Conservation (phyloP, 73 alveolate species). For the Durusdinium trenchii region DNA sequence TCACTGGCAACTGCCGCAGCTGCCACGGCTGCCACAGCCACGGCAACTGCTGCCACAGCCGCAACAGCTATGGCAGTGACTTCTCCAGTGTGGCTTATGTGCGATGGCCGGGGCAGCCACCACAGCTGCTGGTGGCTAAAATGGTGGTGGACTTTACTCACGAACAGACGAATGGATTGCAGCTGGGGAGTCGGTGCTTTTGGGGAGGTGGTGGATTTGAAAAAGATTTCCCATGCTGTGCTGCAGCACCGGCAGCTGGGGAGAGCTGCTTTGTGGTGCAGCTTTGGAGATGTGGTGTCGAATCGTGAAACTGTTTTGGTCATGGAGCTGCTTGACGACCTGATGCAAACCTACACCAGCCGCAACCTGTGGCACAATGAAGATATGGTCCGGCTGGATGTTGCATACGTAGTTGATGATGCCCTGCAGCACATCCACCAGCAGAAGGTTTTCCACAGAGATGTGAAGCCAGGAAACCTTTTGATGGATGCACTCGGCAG, state of each 20-base stretch:
- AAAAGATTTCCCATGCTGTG: constrained; percentile 28
- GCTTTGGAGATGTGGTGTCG: background rate
- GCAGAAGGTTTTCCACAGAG: constrained; percentile 24
- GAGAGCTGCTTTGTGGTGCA: background rate
- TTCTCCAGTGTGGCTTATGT: background rate
- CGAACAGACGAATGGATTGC: constrained; percentile 19
- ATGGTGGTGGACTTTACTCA: background rate
- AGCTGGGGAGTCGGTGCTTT: too few species aligned
- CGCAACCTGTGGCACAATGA: constrained; percentile 17
- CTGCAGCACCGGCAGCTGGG: constrained; percentile 28
- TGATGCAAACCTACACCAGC: constrained; percentile 19
- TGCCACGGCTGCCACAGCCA: background rate
- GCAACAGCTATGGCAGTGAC: constrained; percentile 27
- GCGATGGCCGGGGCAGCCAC: constrained; percentile 1
- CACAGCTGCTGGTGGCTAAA: background rate
- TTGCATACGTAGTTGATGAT: constrained; percentile 6
- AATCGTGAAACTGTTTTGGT: constrained; percentile 5
- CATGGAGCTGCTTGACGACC: background rate
- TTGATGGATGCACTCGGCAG: background rate
- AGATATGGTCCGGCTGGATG: constrained; percentile 2
- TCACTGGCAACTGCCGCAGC: background rate
- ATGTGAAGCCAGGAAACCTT: constrained; percentile 60
- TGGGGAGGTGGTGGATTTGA: too few species aligned
- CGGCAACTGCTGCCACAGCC: background rate
- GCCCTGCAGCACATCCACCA: constrained; percentile 60